Base-by-base conservation (phyloP, 2,329 filamentous ascomycete genomes). In the Dothideomycetidae sp. region DNA sequence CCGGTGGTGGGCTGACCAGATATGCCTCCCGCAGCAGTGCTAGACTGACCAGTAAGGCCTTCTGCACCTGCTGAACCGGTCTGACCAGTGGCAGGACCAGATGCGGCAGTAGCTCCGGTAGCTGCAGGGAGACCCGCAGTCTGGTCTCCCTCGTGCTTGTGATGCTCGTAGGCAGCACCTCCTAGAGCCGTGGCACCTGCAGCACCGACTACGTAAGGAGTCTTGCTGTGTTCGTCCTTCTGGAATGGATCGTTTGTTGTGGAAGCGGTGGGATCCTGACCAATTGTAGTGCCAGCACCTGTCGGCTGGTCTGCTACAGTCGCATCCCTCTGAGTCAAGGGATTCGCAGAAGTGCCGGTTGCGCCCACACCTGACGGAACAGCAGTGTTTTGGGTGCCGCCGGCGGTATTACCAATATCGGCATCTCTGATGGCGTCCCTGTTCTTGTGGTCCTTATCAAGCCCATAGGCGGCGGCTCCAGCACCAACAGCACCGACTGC, bases 1-100 rank as follows among this genome's bases (percentile, higher is more conserved):
- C 13, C 19, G 11, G 19, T 23, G n/a, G 34, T 4, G 55, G 37
- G 13, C 49, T 44, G 4, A 44, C 46, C 38, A 53, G 29, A 39
- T 5, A 28, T 34, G 7, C 23, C 32, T 17, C 32, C 46, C 13
- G 43, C 47, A 12, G 42, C 41, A 11, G 45, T 36, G 10, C 26
- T 21, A 12, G 35, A 29, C 12, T 36, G 33, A 14, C 36, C 35
- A 4, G 39, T 36, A 33, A 41, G 35, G n/a, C 28, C 18, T 10
- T 18, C 19, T 13, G 33, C 14, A 4, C 21, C 30, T 18, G 18
- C 44, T 35, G 19, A 39, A 29, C 34, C 37, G 31, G 31, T 38
- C 15, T 26, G 21, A 16, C 9, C 32, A 13, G 32, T 12, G 12
- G 10, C n/a, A 7, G 33, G 13, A 10, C n/a, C 29, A n/a, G 10